Conservation (phyloP, 2,329 filamentous ascomycete species). For the Colletotrichum sp. region DNA sequence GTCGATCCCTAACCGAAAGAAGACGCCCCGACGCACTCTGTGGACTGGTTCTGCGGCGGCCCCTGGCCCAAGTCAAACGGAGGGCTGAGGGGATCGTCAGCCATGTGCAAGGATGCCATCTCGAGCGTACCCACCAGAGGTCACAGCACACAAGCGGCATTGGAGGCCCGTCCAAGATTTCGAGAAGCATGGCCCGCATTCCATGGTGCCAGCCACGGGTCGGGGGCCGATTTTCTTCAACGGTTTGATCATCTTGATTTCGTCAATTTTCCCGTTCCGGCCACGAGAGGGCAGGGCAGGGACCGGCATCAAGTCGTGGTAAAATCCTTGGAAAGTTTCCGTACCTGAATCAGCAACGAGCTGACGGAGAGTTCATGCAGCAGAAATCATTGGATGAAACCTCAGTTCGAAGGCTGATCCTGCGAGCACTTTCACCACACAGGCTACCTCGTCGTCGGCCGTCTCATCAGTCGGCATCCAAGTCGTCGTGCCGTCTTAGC, state of each 20-base stretch:
- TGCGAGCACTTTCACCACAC: not conserved
- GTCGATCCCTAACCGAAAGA: slow-evolving; percentile 2
- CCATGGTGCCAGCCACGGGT: not conserved
- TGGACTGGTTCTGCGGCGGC: not conserved
- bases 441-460: not conserved
- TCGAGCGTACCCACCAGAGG: not conserved
- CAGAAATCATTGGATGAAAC: not conserved
- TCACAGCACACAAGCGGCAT: not conserved
- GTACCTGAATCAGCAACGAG: not conserved
- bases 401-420: not conserved
- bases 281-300: not conserved
- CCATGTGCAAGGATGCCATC: not conserved
- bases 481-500: not conserved
- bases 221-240: not conserved
- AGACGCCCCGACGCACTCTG: not conserved
- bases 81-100: not conserved
- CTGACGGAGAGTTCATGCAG: not conserved
- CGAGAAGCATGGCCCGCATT: not conserved
- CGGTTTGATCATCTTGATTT: not conserved
- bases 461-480: not conserved
- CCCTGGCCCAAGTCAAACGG: not conserved
- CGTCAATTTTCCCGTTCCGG: not conserved
- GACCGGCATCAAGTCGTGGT: not conserved
- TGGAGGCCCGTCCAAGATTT: not conserved
- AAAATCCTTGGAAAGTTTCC: not conserved